phyloP scores from a whole-genome alignment of 805 yeast species.

The Candida quercuum region DNA sequence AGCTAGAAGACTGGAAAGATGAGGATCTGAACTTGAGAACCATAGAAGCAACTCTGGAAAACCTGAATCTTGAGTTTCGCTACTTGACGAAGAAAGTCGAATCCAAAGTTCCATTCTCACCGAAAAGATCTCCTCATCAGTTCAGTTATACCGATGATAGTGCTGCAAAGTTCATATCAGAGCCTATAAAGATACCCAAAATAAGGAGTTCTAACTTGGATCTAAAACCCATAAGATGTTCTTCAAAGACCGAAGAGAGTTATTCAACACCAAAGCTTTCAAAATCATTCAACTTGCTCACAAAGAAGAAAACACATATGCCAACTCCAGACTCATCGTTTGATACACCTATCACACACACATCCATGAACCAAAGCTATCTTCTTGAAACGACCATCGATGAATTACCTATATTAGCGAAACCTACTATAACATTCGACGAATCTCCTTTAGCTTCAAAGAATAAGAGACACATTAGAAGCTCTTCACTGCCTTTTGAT shows the following conservation, averaged over 20 bases:
- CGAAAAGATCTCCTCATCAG: neutral
- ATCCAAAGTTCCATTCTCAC: neutral
- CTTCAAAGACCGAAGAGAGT: conserved; percentile 5
- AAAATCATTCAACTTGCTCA: conserved; percentile 6
- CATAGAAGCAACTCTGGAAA: conserved; percentile 40
- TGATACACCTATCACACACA: neutral
- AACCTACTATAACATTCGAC: neutral
- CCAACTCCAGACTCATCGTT: conserved; percentile 2
- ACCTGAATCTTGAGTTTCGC: conserved; percentile 34
- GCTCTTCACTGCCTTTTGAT: conserved; percentile 7
- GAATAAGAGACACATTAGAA: neutral
- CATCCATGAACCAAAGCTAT: too few relatives aligned
- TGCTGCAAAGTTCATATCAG: neutral
- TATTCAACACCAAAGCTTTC: conserved; percentile 2
- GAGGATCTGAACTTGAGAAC: conserved; percentile 39
- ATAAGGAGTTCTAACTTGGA: conserved; percentile 1
- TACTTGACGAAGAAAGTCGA: conserved; percentile 25
- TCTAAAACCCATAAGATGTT: conserved; percentile 17
- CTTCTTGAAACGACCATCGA: neutral
- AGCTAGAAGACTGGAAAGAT: conserved; percentile 22
- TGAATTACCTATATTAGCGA: neutral
- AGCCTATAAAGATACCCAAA: neutral
- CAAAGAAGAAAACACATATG: conserved; percentile 1
- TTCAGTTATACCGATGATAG: neutral
- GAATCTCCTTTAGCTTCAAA: neutral